Evolutionary conservation across 176 grass and related monocot genomes (phyloP).

Genomic region (Paspalum vaginatum): DNA sequence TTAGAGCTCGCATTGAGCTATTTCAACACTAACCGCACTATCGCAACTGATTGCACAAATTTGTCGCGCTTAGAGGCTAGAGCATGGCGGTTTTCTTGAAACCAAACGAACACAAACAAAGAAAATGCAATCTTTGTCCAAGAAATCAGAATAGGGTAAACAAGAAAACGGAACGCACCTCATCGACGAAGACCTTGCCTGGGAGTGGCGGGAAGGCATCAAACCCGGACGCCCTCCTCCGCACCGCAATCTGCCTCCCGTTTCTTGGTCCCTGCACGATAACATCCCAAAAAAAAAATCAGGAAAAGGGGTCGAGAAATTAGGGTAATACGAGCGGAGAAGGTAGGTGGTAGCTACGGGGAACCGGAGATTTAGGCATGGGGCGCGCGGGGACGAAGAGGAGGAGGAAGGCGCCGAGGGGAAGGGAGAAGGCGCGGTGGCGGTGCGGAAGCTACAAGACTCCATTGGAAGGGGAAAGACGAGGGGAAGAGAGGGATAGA

Average conservation of each 20-base stretch:
- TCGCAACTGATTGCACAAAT: not conserved
- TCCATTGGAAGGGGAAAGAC: constrained; percentile 53
- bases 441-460: constrained; percentile 62
- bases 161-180: constrained; percentile 54
- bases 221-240: constrained; percentile 59
- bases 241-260: constrained; percentile 42
- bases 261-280: constrained; percentile 44
- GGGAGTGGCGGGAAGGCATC: constrained; percentile 59
- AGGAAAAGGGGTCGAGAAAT: constrained; percentile 17
- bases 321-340: not conserved
- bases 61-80: not conserved
- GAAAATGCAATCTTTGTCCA: constrained; percentile 26
- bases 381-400: constrained; percentile 22
- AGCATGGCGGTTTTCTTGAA: not conserved
- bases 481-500: constrained; percentile 23
- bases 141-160: not conserved
- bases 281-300: constrained; percentile 15
- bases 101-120: constrained; percentile 1
- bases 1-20: not conserved
- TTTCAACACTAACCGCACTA: constrained; percentile 1
- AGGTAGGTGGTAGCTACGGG: not conserved
- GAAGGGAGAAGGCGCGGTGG: constrained; percentile 58
- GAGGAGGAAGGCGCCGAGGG: constrained; percentile 45
- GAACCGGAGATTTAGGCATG: constrained; percentile 32
- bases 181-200: constrained; percentile 67